A percentile compares a stretch with the other conserved stretches of the same genome.
These are phyloP conservation scores for Talaromyces adpressus DNA, from an alignment of 495 filamentous ascomycete genomes.

Conservation along the genomic window DNA sequence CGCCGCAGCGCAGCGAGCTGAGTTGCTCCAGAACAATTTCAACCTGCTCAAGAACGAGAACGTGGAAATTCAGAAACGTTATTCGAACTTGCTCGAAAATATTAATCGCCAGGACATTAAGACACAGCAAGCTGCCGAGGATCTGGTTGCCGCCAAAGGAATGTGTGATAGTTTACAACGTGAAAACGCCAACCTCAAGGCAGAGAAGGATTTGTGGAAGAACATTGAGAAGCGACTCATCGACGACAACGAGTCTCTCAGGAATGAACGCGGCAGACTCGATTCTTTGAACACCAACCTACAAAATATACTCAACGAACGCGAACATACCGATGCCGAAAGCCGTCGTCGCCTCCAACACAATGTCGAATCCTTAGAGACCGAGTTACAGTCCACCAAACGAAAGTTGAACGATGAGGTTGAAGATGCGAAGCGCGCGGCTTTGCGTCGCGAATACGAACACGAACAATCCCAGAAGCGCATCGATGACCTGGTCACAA, in stretches of 20 bases:
- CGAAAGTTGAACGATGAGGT: slow-evolving; percentile 76
- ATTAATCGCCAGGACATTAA: slow-evolving; percentile 83
- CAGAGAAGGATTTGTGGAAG: slow-evolving; percentile 87
- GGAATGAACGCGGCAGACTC: slow-evolving; percentile 73
- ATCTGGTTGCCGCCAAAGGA: slow-evolving; percentile 78
- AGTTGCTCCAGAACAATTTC: slow-evolving; percentile 87
- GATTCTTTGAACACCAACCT: slow-evolving; percentile 72
- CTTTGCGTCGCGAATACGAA: slow-evolving; percentile 81
- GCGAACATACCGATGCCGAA: slow-evolving; percentile 78
- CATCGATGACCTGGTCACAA: slow-evolving; percentile 83
- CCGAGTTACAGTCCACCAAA: slow-evolving; percentile 70
- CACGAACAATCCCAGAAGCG: slow-evolving; percentile 75
- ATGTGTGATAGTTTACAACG: slow-evolving; percentile 79
- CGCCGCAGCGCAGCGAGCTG: slow-evolving; percentile 72
- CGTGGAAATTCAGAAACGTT: slow-evolving; percentile 71
- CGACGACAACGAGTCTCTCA: slow-evolving; percentile 77
- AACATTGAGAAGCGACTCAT: slow-evolving; percentile 79
- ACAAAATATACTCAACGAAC: slow-evolving; percentile 83
- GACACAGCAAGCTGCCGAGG: slow-evolving; percentile 87
- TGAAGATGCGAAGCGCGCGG: slow-evolving; percentile 72
- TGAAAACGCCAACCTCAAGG: slow-evolving; percentile 87
- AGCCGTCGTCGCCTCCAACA: slow-evolving; percentile 67
- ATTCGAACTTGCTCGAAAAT: slow-evolving; percentile 64
- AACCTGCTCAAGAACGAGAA: slow-evolving; percentile 77
- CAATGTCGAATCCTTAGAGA: slow-evolving; percentile 68